Conservation (phyloP, 169 alveolate species). For the Cryptosporidium meleagridis region DNA sequence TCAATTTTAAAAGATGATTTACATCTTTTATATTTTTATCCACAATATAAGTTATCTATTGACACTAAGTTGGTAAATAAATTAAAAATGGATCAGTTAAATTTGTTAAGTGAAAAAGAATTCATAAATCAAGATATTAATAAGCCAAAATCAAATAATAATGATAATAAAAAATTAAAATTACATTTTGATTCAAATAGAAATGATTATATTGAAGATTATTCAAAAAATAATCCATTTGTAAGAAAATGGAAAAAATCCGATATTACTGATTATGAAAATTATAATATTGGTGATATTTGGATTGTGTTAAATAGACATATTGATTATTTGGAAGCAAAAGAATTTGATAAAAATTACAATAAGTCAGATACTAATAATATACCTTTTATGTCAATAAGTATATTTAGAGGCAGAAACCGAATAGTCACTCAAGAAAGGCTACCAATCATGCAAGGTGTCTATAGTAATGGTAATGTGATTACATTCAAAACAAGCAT, state of each 20-base stretch:
- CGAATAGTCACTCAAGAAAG: constrained; percentile 49
- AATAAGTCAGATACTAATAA: neutral
- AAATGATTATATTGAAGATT: neutral
- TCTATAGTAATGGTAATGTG: constrained; percentile 56
- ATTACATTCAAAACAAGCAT: constrained; percentile 23
- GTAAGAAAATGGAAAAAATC: neutral
- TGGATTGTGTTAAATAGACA: constrained; percentile 67
- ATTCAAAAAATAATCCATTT: neutral
- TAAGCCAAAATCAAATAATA: neutral
- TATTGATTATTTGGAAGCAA: neutral
- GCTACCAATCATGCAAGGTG: constrained; percentile 51
- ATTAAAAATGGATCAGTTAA: neutral
- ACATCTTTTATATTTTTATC: constrained; percentile 86
- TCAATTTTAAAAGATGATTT: constrained; percentile 86
- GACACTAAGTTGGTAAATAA: constrained; percentile 7
- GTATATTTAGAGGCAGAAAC: constrained; percentile 34
- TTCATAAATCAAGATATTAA: too few relatives aligned
- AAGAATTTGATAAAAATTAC: neutral
- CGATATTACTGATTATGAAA: neutral
- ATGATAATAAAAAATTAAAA: neutral
- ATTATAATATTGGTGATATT: constrained; percentile 30
- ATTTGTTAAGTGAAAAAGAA: neutral
- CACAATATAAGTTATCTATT: constrained; percentile 78
- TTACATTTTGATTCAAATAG: neutral
- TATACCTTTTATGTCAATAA: constrained; percentile 48